A percentile compares a stretch with the other conserved stretches of the same genome.
Evolutionary conservation across 345 rosid species (phyloP).

Genomic region (Pelargonium nanum): DNA sequence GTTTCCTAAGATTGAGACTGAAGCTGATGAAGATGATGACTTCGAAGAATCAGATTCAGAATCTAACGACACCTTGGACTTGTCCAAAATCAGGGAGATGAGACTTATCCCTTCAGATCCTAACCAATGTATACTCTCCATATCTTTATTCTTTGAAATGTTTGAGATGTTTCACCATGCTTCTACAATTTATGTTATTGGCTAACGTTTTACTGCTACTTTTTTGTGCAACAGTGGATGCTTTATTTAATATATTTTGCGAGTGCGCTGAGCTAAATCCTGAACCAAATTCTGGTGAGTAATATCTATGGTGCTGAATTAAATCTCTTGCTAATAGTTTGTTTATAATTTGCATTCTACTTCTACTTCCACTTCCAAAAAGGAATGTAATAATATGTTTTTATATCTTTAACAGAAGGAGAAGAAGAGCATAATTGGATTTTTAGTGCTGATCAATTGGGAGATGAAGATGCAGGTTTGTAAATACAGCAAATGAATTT

Average conservation of each 20-base stretch:
- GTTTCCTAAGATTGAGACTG: constrained; percentile 60
- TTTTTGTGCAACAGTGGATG: constrained; percentile 45
- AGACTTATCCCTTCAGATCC: constrained; percentile 90
- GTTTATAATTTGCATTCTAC: neutral
- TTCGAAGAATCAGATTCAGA: constrained; percentile 58
- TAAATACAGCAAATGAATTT: neutral
- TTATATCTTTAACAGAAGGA: constrained; percentile 22
- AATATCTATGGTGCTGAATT: neutral
- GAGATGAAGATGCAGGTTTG: constrained; percentile 41
- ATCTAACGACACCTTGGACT: constrained; percentile 35
- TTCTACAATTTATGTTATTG: neutral
- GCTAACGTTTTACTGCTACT: neutral
- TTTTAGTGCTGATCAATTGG: constrained; percentile 74
- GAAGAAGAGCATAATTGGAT: constrained; percentile 54
- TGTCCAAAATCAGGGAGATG: constrained; percentile 71
- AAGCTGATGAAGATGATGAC: constrained; percentile 44
- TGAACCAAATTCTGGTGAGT: constrained; percentile 67
- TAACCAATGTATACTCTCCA: constrained; percentile 42
- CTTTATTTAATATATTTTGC: constrained; percentile 68
- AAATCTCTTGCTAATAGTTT: neutral
- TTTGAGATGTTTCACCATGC: neutral
- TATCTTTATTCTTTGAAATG: neutral
- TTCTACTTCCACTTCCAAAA: neutral
- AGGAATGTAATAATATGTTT: neutral
- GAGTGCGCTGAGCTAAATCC: constrained; percentile 96